These are phyloP conservation scores for Yamadazyma triangularis DNA, from an alignment of 1,139 yeast genomes.

Conservation along the genomic window DNA sequence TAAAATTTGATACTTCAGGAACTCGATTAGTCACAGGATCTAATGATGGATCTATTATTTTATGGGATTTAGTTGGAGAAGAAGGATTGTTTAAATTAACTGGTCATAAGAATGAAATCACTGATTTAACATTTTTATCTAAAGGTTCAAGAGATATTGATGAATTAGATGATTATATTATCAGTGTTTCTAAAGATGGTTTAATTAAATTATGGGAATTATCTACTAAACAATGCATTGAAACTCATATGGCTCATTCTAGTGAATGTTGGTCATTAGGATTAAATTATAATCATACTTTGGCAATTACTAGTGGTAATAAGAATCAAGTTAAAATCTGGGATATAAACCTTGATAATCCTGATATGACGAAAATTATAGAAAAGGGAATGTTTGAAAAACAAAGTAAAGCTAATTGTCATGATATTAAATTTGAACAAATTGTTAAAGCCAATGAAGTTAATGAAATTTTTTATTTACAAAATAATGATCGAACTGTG, in stretches of 20 bases:
- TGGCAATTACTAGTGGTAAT: constrained; percentile 68
- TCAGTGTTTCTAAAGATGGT: constrained; percentile 86
- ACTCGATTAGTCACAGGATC: constrained; percentile 86
- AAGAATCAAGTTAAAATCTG: constrained; percentile 84
- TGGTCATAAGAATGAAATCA: constrained; percentile 87
- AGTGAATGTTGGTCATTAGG: constrained; percentile 91
- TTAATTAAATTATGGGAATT: constrained; percentile 90
- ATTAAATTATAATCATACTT: constrained; percentile 29
- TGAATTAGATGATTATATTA: constrained; percentile 61
- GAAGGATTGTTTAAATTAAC: constrained; percentile 80
- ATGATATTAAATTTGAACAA: constrained; percentile 51
- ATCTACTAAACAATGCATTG: constrained; percentile 83
- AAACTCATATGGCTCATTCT: constrained; percentile 90
- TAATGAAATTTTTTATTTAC: constrained; percentile 57
- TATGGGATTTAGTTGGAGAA: constrained; percentile 96
- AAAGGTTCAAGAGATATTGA: constrained; percentile 36
- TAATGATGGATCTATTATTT: constrained; percentile 72
- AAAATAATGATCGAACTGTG: constrained; percentile 75
- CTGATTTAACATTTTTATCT: constrained; percentile 56
- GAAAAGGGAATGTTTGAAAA: constrained; percentile 72
- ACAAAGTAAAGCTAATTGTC: constrained; percentile 73
- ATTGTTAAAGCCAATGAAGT: constrained; percentile 33
- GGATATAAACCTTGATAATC: constrained; percentile 53
- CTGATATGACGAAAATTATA: constrained; percentile 49
- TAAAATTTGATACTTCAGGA: constrained; percentile 74